Evolutionary conservation across 2,329 filamentous ascomycete genomes (phyloP).

Genomic region (Pseudogymnoascus destructans): DNA sequence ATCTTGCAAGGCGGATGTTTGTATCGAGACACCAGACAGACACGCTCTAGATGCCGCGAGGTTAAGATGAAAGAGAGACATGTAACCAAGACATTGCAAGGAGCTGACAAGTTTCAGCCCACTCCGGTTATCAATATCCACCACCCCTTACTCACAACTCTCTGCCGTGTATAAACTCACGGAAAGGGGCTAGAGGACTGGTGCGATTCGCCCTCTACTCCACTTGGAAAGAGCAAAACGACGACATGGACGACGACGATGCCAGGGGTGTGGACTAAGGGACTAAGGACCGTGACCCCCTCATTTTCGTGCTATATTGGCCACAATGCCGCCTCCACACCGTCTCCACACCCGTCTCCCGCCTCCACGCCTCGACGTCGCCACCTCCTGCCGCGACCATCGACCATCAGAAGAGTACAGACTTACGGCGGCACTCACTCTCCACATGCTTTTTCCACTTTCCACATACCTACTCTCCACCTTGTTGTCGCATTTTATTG

Average conservation of each 20-base stretch:
- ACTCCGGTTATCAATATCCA: neutral
- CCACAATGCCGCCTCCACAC: neutral
- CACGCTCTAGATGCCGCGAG: neutral
- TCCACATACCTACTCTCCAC: neutral
- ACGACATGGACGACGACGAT: neutral
- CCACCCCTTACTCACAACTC: neutral
- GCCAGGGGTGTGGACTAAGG: neutral
- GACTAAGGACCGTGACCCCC: constrained; percentile 2
- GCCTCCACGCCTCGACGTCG: too few species aligned
- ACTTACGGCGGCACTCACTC: neutral
- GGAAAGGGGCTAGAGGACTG: neutral
- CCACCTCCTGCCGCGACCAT: too few species aligned
- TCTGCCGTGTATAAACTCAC: neutral
- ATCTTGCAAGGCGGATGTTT: neutral
- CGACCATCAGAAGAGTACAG: neutral
- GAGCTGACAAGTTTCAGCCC: neutral
- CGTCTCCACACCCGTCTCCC: neutral
- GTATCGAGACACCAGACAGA: neutral
- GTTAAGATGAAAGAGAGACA: neutral
- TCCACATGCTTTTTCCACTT: neutral
- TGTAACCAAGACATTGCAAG: neutral
- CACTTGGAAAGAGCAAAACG: neutral
- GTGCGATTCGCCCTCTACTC: neutral
- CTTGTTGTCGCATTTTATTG: neutral
- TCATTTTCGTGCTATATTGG: neutral